A percentile compares a stretch with the other conserved stretches of the same genome.
Conservation (phyloP, 345 rosid species). For the Hibiscus syriacus region DNA sequence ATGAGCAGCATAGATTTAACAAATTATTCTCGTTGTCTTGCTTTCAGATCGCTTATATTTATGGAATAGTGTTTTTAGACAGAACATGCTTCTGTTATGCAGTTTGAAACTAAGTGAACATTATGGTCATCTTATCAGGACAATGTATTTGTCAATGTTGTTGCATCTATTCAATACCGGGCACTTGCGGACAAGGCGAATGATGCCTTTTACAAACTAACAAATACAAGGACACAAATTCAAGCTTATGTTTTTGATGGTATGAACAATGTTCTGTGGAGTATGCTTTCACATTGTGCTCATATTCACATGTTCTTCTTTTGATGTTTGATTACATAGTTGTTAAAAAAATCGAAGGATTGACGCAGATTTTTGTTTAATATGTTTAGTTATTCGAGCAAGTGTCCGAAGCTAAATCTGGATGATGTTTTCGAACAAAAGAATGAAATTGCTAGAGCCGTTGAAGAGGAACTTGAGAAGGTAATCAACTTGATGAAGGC, state of each 20-base stretch:
- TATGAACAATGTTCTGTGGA: conserved; percentile 6
- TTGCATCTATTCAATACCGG: conserved; percentile 43
- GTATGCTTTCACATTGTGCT: not conserved
- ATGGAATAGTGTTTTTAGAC: not conserved
- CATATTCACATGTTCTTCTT: no score
- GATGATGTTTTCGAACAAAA: conserved; percentile 53
- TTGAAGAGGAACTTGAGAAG: conserved; percentile 52
- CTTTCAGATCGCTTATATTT: not conserved
- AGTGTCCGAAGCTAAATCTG: conserved; percentile 40
- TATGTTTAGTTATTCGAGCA: conserved; percentile 28
- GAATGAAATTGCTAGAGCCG: conserved; percentile 44
- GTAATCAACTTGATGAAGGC: conserved; percentile 9
- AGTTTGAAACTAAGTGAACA: not conserved
- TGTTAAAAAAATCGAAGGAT: no score
- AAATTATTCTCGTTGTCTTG: not conserved
- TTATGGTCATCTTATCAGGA: conserved; percentile 21
- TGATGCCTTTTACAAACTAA: conserved; percentile 45
- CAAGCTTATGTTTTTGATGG: conserved; percentile 51
- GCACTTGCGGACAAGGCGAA: conserved; percentile 36
- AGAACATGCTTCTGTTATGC: not conserved
- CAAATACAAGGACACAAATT: conserved; percentile 38
- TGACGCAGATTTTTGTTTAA: no score
- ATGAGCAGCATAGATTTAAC: no score
- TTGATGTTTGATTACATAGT: no score
- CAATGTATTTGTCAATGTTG: conserved; percentile 45